phyloP scores from a whole-genome alignment of 495 filamentous ascomycete genomes.

The Hyphodiscus hymeniophilus region DNA sequence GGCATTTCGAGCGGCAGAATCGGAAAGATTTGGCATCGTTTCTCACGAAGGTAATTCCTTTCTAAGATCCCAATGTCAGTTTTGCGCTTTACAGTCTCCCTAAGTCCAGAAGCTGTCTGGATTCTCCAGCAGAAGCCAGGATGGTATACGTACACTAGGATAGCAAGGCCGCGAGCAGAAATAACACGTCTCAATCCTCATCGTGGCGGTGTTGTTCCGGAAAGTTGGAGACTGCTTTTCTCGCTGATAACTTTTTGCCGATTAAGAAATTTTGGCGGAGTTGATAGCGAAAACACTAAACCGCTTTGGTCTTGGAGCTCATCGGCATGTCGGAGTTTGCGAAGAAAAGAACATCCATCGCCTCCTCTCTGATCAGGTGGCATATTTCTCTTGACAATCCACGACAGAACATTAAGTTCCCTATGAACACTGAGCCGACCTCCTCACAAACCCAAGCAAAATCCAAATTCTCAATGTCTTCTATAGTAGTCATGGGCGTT shows the following conservation, averaged over 20 bases:
- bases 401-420: too few relatives aligned
- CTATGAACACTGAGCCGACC: too few relatives aligned
- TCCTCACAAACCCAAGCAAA: too few relatives aligned
- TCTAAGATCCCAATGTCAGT: constrained; percentile 22
- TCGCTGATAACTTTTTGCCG: neutral
- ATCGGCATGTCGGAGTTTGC: neutral
- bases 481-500: constrained; percentile 64
- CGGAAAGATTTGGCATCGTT: constrained; percentile 62
- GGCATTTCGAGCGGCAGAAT: constrained; percentile 83
- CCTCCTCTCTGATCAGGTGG: too few relatives aligned
- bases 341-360: too few relatives aligned
- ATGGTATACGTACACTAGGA: constrained; percentile 38
- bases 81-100: neutral
- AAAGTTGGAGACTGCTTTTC: constrained; percentile 2
- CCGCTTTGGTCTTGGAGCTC: constrained; percentile 23
- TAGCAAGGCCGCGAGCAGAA: constrained; percentile 84
- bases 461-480: constrained; percentile 50
- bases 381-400: too few relatives aligned
- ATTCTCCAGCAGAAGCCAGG: too few relatives aligned
- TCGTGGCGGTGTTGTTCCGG: constrained; percentile 21
- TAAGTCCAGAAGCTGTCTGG: neutral
- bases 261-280: constrained; percentile 7
- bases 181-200: constrained; percentile 79
- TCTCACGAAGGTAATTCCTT: constrained; percentile 81
- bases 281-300: constrained; percentile 19